A percentile compares a stretch with the other conserved stretches of the same genome.
These are phyloP conservation scores for Pseudogymnoascus sp. DNA, from an alignment of 2,329 filamentous ascomycete species.

Conservation along the genomic window DNA sequence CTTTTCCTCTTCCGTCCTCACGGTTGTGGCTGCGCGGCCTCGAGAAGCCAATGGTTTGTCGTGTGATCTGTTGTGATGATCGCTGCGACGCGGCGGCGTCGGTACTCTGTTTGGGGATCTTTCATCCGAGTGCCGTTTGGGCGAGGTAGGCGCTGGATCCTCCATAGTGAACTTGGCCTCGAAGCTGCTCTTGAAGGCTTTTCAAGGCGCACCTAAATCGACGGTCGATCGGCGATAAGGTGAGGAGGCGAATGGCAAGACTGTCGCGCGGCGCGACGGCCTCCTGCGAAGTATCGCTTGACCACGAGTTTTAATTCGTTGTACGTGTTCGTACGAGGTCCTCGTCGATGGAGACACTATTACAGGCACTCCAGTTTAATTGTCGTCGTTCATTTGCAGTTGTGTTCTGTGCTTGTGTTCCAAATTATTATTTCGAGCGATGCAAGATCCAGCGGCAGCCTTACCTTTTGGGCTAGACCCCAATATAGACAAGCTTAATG, in stretches of 20 bases:
- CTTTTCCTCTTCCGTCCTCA: constrained; percentile 69
- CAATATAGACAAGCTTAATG: constrained; percentile 8
- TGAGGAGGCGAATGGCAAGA: neutral
- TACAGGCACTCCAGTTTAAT: neutral
- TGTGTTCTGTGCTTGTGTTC: neutral
- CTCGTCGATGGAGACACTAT: neutral
- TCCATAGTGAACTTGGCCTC: constrained; percentile 16
- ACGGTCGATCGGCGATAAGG: constrained; percentile 3
- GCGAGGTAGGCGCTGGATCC: constrained; percentile 15
- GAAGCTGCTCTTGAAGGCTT: neutral
- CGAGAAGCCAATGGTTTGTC: constrained; percentile 15
- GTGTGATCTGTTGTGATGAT: constrained; percentile 16
- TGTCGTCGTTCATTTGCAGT: neutral
- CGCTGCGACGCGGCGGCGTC: constrained; percentile 23
- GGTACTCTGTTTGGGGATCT: constrained; percentile 14
- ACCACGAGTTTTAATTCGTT: neutral
- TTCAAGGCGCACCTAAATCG: neutral
- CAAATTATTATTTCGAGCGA: constrained; percentile 8
- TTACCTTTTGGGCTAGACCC: constrained; percentile 10
- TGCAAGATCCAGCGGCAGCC: constrained; percentile 3
- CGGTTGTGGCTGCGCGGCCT: constrained; percentile 18
- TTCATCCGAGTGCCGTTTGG: constrained; percentile 14
- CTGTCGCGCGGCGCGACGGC: constrained; percentile 6
- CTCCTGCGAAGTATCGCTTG: neutral
- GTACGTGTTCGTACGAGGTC: neutral